Conservation (phyloP, 2,329 filamentous ascomycete genomes). For the Fusarium papillatum region DNA sequence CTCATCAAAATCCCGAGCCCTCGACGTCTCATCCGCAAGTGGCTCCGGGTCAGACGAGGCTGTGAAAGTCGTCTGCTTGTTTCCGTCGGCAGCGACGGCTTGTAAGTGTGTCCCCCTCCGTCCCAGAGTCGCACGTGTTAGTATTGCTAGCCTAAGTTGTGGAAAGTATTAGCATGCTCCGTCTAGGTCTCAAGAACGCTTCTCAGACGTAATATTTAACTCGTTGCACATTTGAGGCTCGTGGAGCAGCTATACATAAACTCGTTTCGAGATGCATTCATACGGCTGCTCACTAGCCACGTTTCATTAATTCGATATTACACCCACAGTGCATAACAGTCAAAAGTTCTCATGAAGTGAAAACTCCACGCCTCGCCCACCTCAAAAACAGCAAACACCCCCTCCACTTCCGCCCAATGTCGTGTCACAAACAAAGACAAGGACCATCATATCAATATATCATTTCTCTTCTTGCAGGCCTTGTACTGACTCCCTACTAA, state of each 20-base stretch:
- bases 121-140: neutral
- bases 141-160: neutral
- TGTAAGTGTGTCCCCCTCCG: neutral
- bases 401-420: no score
- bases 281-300: no score
- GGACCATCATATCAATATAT: neutral
- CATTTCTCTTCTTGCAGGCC: neutral
- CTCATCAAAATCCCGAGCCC: neutral
- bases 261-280: no score
- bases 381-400: neutral
- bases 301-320: no score
- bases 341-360: no score
- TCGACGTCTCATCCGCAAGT: neutral
- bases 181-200: neutral
- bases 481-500: neutral
- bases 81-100: neutral
- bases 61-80: neutral
- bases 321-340: no score
- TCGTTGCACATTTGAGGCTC: no score
- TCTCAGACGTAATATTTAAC: no score
- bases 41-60: neutral
- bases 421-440: neutral
- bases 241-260: no score
- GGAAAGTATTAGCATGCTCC: neutral
- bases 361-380: no score